Evolutionary conservation across 805 yeast genomes (phyloP).

Genomic region (Jamesozyma rosinii): DNA sequence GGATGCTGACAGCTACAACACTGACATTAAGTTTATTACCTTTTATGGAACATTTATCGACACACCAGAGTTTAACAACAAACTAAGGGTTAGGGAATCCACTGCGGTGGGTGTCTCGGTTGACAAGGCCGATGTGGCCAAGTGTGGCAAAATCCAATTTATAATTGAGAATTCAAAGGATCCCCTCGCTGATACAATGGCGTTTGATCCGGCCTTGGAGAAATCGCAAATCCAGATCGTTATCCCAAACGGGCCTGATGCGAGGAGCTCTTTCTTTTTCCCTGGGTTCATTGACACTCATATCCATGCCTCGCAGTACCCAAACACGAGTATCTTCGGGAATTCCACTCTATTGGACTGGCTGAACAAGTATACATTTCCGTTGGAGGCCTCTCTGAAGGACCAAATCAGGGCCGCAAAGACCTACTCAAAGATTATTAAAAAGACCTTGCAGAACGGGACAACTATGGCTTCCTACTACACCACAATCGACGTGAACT

Average conservation of each 20-base stretch:
- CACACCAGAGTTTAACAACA: slow-evolving; percentile 48
- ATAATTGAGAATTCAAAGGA: slow-evolving; percentile 20
- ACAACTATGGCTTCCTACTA: slow-evolving; percentile 90
- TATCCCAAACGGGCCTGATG: slow-evolving; percentile 10
- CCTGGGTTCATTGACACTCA: slow-evolving; percentile 82
- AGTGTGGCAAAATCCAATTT: slow-evolving; percentile 37
- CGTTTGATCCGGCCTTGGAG: slow-evolving; percentile 10
- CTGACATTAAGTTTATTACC: neutral
- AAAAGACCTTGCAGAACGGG: slow-evolving; percentile 63
- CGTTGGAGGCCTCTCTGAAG: slow-evolving; percentile 63
- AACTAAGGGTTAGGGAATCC: slow-evolving; percentile 43
- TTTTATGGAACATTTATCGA: slow-evolving; percentile 68
- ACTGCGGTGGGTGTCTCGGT: slow-evolving; percentile 54
- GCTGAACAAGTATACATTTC: slow-evolving; percentile 82
- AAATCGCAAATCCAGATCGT: slow-evolving; percentile 16
- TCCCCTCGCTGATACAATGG: slow-evolving; percentile 24
- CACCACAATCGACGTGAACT: slow-evolving; percentile 74
- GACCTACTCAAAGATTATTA: slow-evolving; percentile 61
- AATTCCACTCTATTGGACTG: slow-evolving; percentile 80
- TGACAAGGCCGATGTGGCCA: neutral
- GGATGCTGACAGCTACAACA: neutral
- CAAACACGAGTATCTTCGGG: slow-evolving; percentile 77
- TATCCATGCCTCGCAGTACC: slow-evolving; percentile 78
- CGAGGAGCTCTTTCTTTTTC: slow-evolving; percentile 34
- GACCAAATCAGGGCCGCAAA: slow-evolving; percentile 45